Evolutionary conservation across 2,329 filamentous ascomycete genomes (phyloP).

Genomic region (Madurella mycetomatis): DNA sequence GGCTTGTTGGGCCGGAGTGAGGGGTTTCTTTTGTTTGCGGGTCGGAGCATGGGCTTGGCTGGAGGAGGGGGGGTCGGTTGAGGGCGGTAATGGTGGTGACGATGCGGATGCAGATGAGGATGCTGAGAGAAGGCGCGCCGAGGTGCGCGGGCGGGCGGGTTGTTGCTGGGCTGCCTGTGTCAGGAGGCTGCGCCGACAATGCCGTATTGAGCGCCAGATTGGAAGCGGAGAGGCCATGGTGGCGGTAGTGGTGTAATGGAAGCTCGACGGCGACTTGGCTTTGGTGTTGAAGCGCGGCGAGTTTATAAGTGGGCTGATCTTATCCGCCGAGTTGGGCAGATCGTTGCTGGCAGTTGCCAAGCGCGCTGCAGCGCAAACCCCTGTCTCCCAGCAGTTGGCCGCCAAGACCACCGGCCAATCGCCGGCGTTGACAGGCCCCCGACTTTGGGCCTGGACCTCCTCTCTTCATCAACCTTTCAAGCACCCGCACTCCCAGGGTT

Average conservation of each 20-base stretch:
- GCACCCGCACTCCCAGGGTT: background rate
- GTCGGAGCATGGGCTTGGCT: background rate
- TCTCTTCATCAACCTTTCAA: too few species aligned
- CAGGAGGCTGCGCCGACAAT: background rate
- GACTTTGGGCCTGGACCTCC: too few species aligned
- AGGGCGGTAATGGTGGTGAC: constrained; percentile 1
- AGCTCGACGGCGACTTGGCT: constrained; percentile 8
- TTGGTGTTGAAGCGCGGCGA: background rate
- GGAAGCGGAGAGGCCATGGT: constrained; percentile 5
- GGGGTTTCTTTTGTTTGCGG: constrained; percentile 43
- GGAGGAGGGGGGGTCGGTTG: background rate
- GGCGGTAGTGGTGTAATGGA: background rate
- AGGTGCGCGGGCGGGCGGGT: background rate
- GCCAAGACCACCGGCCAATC: too few species aligned
- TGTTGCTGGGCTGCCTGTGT: background rate
- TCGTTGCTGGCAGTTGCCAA: too few species aligned
- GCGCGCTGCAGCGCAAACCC: too few species aligned
- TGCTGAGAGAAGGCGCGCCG: constrained; percentile 2
- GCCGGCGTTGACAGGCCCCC: too few species aligned
- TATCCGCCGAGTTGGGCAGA: too few species aligned
- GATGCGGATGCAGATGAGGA: background rate
- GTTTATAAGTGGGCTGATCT: constrained; percentile 8
- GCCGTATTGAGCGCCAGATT: background rate
- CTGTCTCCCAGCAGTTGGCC: too few species aligned
- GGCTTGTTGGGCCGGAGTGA: constrained; percentile 65